Evolutionary conservation across 768 basidiomycete genomes (phyloP).

Genomic region (Collybia nuda): DNA sequence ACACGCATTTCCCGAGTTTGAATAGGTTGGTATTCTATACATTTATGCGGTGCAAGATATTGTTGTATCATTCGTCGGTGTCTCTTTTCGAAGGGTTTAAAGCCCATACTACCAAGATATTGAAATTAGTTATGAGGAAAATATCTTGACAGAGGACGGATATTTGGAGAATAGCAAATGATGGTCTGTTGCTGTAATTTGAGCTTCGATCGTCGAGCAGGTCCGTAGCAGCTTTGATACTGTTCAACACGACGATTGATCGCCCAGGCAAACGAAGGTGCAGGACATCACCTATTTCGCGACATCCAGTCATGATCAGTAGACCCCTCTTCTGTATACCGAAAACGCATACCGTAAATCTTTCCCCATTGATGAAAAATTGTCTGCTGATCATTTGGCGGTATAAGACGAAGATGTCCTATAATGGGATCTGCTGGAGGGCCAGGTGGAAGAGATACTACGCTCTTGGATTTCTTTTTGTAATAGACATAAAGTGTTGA

Average conservation of each 20-base stretch:
- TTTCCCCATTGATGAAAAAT: conserved; percentile 17
- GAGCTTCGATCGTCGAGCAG: conserved; percentile 28
- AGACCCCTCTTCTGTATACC: background rate
- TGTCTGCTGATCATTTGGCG: conserved; percentile 8
- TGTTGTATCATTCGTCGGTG: conserved; percentile 16
- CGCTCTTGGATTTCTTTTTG: background rate
- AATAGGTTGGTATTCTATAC: conserved; percentile 18
- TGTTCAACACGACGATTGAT: conserved; percentile 3
- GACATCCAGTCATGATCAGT: background rate
- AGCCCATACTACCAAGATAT: conserved; percentile 11
- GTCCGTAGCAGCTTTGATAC: conserved; percentile 1
- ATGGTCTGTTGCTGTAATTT: conserved; percentile 21
- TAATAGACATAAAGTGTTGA: background rate
- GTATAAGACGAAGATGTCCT: conserved; percentile 20
- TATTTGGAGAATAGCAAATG: conserved; percentile 16
- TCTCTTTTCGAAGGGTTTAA: conserved; percentile 12
- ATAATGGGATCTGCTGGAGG: conserved; percentile 20
- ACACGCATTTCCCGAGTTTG: conserved; percentile 25
- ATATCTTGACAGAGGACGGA: background rate
- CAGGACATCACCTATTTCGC: conserved; percentile 2
- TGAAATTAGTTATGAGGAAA: background rate
- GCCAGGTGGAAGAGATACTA: conserved; percentile 15
- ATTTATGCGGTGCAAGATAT: conserved; percentile 14
- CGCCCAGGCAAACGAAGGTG: background rate
- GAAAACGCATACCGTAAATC: conserved; percentile 11